These are phyloP conservation scores for Saturnispora silvae DNA, from an alignment of 805 yeast genomes.

Conservation along the genomic window DNA sequence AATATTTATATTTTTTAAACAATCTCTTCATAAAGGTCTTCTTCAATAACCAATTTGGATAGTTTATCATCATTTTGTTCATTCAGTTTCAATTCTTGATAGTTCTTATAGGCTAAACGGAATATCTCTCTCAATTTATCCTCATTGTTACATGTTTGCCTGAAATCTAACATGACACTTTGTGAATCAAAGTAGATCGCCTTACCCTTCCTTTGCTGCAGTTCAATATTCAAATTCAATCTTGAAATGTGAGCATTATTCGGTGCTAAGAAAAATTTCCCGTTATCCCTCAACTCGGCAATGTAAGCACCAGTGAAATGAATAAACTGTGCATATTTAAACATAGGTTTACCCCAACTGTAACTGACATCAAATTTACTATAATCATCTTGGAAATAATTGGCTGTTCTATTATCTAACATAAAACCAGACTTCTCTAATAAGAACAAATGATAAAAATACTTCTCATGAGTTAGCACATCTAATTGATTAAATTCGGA, in stretches of 20 bases:
- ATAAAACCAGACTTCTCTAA: constrained; percentile 64
- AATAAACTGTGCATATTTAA: constrained; percentile 78
- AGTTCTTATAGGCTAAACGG: too few species aligned
- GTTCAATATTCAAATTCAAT: constrained; percentile 38
- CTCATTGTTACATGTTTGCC: constrained; percentile 47
- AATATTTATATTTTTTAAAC: neutral
- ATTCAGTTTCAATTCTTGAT: too few species aligned
- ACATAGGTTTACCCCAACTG: constrained; percentile 86
- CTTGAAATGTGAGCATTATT: constrained; percentile 76
- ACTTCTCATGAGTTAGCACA: constrained; percentile 40
- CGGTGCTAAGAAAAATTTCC: constrained; percentile 74
- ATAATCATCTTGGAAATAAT: constrained; percentile 39
- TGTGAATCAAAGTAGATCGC: constrained; percentile 51
- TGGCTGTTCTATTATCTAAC: constrained; percentile 70
- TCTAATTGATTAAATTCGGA: constrained; percentile 34
- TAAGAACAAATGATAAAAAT: constrained; percentile 69
- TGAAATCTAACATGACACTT: constrained; percentile 59
- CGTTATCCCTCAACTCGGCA: constrained; percentile 74
- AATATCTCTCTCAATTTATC: constrained; percentile 41
- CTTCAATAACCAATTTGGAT: too few species aligned
- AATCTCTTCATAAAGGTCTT: constrained; percentile 20
- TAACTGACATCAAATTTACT: constrained; percentile 61
- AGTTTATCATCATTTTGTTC: too few species aligned
- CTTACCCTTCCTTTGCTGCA: constrained; percentile 14
- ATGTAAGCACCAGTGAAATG: constrained; percentile 84